Evolutionary conservation across 345 rosid genomes (phyloP).

Genomic region (Sonneratia caseolaris): DNA sequence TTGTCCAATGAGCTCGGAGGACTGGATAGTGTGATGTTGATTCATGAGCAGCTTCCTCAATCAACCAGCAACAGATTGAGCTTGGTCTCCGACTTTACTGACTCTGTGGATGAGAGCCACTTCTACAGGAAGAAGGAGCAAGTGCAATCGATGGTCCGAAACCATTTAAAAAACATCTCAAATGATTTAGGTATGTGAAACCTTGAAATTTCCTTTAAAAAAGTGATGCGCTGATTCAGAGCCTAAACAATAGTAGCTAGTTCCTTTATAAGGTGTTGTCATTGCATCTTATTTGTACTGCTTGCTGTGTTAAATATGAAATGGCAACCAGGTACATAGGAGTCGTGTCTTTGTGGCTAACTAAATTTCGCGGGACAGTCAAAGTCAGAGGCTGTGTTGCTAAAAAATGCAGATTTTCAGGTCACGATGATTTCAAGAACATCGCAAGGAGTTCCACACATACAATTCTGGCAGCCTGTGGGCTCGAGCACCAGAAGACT

Average conservation of each 20-base stretch:
- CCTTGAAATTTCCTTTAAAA: not conserved
- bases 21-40: conserved; percentile 20
- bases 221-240: too few species aligned
- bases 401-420: conserved; percentile 27
- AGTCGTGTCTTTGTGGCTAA: not conserved
- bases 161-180: conserved; percentile 64
- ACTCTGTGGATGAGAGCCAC: conserved; percentile 28
- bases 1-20: conserved; percentile 42
- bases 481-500: conserved; percentile 56
- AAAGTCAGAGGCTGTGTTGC: not conserved
- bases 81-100: conserved; percentile 23
- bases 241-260: not conserved
- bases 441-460: conserved; percentile 64
- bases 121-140: conserved; percentile 42
- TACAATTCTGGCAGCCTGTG: conserved; percentile 78
- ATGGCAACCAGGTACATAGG: too few species aligned
- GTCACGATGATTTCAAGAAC: conserved; percentile 43
- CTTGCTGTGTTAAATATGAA: not conserved
- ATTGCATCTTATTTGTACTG: not conserved
- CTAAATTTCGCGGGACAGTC: not conserved
- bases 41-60: conserved; percentile 28
- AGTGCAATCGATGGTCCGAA: conserved; percentile 60
- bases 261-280: not conserved
- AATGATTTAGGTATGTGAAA: conserved; percentile 53
- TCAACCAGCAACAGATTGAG: conserved; percentile 32